A percentile compares a stretch with the other conserved stretches of the same genome.
Conservation (phyloP, 805 yeast genomes). For the Spathaspora sp. region DNA sequence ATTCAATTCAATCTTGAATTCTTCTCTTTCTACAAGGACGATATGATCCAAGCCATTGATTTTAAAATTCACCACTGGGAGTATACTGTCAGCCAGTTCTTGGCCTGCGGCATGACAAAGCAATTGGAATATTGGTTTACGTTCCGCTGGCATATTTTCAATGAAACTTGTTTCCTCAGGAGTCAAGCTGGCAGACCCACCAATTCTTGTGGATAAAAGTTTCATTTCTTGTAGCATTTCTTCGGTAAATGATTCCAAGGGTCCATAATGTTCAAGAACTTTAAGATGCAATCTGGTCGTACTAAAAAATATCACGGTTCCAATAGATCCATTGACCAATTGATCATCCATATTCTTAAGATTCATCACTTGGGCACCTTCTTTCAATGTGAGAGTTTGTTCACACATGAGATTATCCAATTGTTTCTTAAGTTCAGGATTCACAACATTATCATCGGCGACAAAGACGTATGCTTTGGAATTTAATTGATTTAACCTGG, state of each 20-base stretch:
- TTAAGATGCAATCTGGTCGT: slow-evolving; percentile 17
- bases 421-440: slow-evolving; percentile 20
- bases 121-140: slow-evolving; percentile 18
- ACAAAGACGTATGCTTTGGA: slow-evolving; percentile 45
- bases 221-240: slow-evolving; percentile 21
- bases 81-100: slow-evolving; percentile 15
- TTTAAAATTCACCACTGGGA: slow-evolving; percentile 49
- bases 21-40: slow-evolving; percentile 32
- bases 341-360: slow-evolving; percentile 72
- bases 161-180: slow-evolving; percentile 13
- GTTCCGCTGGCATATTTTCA: slow-evolving; percentile 20
- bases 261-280: slow-evolving; percentile 22
- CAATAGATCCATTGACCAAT: slow-evolving; percentile 89
- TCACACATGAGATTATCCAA: slow-evolving; percentile 74
- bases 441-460: slow-evolving; percentile 31
- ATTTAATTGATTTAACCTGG: slow-evolving; percentile 35
- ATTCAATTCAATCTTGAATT: slow-evolving; percentile 20
- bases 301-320: slow-evolving; percentile 62
- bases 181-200: slow-evolving; percentile 15
- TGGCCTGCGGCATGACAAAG: slow-evolving; percentile 19
- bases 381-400: slow-evolving; percentile 57
- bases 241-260: slow-evolving; percentile 11
- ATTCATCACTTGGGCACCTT: slow-evolving; percentile 93
- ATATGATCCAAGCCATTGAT: slow-evolving; percentile 27
- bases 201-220: slow-evolving; percentile 20